A percentile compares a stretch with the other conserved stretches of the same genome.
Conservation (phyloP, 202 grass and related monocot genomes). For the Thinopyrum obtusiflorum region DNA sequence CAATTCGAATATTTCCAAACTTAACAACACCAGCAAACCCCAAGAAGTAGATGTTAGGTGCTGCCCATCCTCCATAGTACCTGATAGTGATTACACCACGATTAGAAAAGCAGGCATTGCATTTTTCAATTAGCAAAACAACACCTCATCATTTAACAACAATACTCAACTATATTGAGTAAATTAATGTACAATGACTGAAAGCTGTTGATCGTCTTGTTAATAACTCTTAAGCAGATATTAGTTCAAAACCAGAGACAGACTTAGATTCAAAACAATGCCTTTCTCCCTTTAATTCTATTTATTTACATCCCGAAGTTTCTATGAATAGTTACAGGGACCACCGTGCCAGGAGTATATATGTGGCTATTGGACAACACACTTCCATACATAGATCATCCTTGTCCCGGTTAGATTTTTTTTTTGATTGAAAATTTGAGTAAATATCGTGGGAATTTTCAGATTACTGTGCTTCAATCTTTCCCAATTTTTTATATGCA, state of each 20-base stretch:
- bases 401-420: neutral
- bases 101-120: neutral
- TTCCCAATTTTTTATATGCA: neutral
- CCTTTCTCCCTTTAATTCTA: neutral
- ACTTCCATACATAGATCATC: neutral
- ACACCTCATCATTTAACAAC: neutral
- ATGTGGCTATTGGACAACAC: conserved; percentile 6
- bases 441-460: neutral
- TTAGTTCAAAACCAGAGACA: neutral
- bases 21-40: conserved; percentile 86
- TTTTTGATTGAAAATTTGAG: neutral
- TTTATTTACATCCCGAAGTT: neutral
- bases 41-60: conserved; percentile 94
- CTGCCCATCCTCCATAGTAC: conserved; percentile 97
- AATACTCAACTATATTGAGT: neutral
- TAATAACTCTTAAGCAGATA: neutral
- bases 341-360: neutral
- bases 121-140: conserved; percentile 29
- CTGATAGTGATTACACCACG: conserved; percentile 27
- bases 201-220: neutral
- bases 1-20: conserved; percentile 90
- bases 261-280: neutral
- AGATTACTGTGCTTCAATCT: neutral
- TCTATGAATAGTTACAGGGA: neutral
- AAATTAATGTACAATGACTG: neutral